Base-by-base conservation (phyloP, 768 basidiomycete species). In the Cyathus striatus region DNA sequence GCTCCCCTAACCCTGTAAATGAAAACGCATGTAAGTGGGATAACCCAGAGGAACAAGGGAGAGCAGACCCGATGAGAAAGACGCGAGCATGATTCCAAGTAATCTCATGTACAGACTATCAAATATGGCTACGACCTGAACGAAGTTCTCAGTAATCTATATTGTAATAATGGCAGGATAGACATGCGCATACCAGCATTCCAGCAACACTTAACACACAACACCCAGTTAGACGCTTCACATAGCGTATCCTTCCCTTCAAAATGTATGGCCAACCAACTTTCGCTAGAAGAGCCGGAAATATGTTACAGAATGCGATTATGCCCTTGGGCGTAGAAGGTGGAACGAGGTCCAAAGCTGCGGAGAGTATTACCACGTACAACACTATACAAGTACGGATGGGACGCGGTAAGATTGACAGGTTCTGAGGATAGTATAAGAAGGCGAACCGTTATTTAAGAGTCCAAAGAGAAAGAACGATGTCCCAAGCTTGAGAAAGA, bases 341-440 rank as follows among this genome's bases (percentile, higher is more conserved):
- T 6, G 92, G 88, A 1, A 96, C 93, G 3, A 99, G 76, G 57
- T 99, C 96, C 3, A 97, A 70, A 1, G 96, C 96, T 5, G 95
- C 95, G 1, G 91, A 95, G 16, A 99, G 78, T 48, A 98, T 96
- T 47, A 98, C 87, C 26, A 99, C 95, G 64, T 98, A 96, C 44
- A 95, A 72, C 4, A 96, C 92, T 92, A 49, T n/a, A n/a, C n/a
- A n/a, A n/a, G n/a, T n/a, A n/a, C n/a, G n/a, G n/a, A n/a, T n/a
- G n/a, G n/a, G n/a, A n/a, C n/a, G n/a, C n/a, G n/a, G n/a, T n/a
- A n/a, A n/a, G n/a, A n/a, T n/a, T n/a, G n/a, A n/a, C n/a, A 17
- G 23, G 9, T 13, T 34, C 22, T 41, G n/a, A 12, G 18, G 13
- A 2, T 34, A 21, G 1, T 30, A 20, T 30, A 20, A 43, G 20